These are phyloP conservation scores for Leccinum rimulosum DNA, from an alignment of 768 basidiomycete species.

Conservation along the genomic window DNA sequence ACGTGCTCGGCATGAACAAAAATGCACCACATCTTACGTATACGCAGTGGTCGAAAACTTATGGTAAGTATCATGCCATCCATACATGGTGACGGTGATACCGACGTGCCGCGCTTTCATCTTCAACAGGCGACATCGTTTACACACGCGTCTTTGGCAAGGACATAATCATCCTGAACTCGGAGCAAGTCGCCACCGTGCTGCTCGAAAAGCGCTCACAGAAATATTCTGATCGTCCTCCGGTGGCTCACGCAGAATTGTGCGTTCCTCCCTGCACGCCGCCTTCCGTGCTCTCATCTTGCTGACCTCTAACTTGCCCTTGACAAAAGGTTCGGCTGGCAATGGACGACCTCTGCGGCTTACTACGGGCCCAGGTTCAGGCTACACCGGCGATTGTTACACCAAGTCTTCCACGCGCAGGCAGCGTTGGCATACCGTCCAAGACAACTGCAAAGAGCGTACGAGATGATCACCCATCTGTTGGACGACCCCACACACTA, in stretches of 20 bases:
- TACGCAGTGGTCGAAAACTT: conserved; percentile 18
- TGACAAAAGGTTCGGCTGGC: neutral
- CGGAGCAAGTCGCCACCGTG: conserved; percentile 43
- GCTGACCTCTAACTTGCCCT: neutral
- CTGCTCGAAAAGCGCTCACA: conserved; percentile 51
- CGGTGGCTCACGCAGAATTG: conserved; percentile 2
- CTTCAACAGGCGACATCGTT: neutral
- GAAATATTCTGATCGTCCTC: conserved; percentile 42
- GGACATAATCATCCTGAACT: conserved; percentile 50
- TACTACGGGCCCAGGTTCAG: neutral
- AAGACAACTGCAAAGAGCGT: neutral
- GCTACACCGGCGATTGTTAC: neutral
- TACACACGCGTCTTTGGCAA: conserved; percentile 36
- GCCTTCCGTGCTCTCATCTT: neutral
- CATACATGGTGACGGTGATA: too few species aligned
- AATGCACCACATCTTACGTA: conserved; percentile 13
- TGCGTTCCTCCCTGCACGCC: neutral
- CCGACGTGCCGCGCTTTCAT: neutral
- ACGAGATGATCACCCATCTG: neutral
- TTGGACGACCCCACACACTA: neutral
- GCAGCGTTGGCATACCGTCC: neutral
- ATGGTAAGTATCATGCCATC: conserved; percentile 9
- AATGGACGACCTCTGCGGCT: neutral
- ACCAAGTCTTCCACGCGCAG: neutral
- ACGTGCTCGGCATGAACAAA: conserved; percentile 9